These are phyloP conservation scores for Perilla frutescens DNA, from an alignment of 257 asterid species.

Conservation along the genomic window DNA sequence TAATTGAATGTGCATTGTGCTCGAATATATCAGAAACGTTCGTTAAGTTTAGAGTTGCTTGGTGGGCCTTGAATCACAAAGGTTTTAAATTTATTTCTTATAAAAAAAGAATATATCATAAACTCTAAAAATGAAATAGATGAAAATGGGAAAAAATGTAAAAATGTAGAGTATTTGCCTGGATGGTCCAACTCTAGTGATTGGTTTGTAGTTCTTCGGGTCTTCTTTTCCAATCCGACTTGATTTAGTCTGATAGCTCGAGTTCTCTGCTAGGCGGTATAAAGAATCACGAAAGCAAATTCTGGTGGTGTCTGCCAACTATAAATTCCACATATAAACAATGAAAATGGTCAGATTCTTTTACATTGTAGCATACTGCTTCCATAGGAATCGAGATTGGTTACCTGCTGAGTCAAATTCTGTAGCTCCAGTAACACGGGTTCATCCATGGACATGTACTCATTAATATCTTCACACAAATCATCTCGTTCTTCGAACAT, in stretches of 20 bases:
- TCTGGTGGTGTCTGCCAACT: conserved; percentile 54
- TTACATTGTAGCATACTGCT: background rate
- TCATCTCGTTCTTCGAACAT: conserved; percentile 32
- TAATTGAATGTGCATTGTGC: background rate
- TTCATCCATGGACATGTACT: conserved; percentile 40
- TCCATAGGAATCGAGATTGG: background rate
- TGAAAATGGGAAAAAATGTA: background rate
- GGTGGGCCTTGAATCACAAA: too few relatives aligned
- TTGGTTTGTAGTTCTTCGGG: conserved; percentile 11
- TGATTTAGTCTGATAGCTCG: conserved; percentile 39
- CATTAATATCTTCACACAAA: conserved; percentile 22
- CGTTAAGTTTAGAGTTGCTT: too few relatives aligned
- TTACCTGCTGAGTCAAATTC: conserved; percentile 50
- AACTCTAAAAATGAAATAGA: background rate
- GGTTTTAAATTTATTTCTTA: too few relatives aligned
- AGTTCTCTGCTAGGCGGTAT: conserved; percentile 61
- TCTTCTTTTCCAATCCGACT: conserved; percentile 30
- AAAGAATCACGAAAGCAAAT: conserved; percentile 59
- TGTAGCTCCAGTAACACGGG: conserved; percentile 47
- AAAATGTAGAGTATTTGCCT: conserved; percentile 35
- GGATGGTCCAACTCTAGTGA: conserved; percentile 30
- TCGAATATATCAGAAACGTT: background rate
- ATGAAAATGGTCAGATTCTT: conserved; percentile 15
- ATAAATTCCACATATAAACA: conserved; percentile 21
- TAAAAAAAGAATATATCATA: too few relatives aligned